phyloP scores from a whole-genome alignment of 2,329 filamentous ascomycete genomes.

The Ceratocystis albifundus region DNA sequence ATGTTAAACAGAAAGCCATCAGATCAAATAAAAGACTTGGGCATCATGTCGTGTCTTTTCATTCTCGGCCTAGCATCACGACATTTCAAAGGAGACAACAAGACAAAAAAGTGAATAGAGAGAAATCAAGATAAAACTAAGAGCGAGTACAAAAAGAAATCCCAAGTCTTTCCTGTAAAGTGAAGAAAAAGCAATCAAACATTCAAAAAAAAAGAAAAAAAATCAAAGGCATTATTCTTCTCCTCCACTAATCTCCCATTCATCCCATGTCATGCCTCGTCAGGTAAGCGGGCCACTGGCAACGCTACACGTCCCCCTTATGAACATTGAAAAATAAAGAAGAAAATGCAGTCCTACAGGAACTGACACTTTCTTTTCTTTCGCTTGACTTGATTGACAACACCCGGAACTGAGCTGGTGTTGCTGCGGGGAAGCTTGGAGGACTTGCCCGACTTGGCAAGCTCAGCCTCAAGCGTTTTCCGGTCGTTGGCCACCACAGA shows the following conservation, averaged over 20 bases:
- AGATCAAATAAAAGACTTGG: background rate
- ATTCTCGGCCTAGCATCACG: background rate
- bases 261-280: conserved; percentile 15
- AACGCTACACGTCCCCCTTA: background rate
- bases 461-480: conserved; percentile 47
- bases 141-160: conserved; percentile 27
- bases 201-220: conserved; percentile 28
- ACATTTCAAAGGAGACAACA: conserved; percentile 18
- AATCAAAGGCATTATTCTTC: conserved; percentile 9
- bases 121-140: conserved; percentile 26
- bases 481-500: conserved; percentile 74
- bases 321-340: conserved; percentile 16
- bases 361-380: conserved; percentile 78
- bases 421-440: conserved; percentile 29
- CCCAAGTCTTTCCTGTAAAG: conserved; percentile 16
- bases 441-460: conserved; percentile 31
- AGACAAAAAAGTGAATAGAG: conserved; percentile 20
- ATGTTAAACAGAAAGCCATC: background rate
- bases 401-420: conserved; percentile 33
- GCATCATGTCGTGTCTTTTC: background rate
- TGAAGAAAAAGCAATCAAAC: conserved; percentile 17
- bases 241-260: background rate
- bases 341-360: conserved; percentile 44
- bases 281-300: conserved; percentile 4
- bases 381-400: conserved; percentile 45